Percentiles rank a stretch among this genome's conserved stretches.
Conservation (phyloP, 768 basidiomycete genomes). For the Pleurotus djamor region DNA sequence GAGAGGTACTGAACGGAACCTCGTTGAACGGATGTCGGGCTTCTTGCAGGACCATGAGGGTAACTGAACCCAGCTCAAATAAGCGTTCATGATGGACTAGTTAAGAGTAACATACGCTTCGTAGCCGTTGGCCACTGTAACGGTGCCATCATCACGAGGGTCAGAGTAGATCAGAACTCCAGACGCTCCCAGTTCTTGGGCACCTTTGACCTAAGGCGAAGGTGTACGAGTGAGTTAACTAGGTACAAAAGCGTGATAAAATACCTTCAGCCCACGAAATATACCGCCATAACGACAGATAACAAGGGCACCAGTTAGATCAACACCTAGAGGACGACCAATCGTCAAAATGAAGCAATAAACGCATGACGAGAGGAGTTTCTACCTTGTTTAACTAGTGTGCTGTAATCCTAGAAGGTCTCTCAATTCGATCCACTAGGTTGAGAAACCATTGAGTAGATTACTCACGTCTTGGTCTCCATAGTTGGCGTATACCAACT, state of each 20-base stretch:
- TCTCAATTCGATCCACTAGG: no score
- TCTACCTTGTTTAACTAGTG: conserved; percentile 46
- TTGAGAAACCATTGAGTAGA: no score
- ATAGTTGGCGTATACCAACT: conserved; percentile 62
- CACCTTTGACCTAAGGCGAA: conserved; percentile 46
- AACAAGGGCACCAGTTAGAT: conserved; percentile 57
- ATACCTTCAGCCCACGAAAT: conserved; percentile 70
- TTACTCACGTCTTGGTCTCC: conserved; percentile 30
- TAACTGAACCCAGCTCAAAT: conserved; percentile 29
- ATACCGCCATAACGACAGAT: conserved; percentile 56
- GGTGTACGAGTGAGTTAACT: no score
- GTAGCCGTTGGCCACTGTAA: conserved; percentile 60
- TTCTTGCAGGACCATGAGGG: conserved; percentile 68
- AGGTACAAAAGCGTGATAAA: not conserved
- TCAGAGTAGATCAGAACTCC: conserved; percentile 66
- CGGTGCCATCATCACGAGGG: conserved; percentile 60
- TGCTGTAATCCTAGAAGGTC: conserved; percentile 51
- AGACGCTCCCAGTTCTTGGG: conserved; percentile 62
- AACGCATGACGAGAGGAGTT: not conserved
- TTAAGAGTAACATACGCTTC: conserved; percentile 27
- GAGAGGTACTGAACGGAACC: conserved; percentile 68
- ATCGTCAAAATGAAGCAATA: not conserved
- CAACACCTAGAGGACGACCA: conserved; percentile 38
- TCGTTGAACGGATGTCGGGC: conserved; percentile 59
- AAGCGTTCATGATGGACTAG: not conserved